These are phyloP conservation scores for Coemansia sp. DNA, from an alignment of 192 early-diverging fungal species.

Conservation along the genomic window DNA sequence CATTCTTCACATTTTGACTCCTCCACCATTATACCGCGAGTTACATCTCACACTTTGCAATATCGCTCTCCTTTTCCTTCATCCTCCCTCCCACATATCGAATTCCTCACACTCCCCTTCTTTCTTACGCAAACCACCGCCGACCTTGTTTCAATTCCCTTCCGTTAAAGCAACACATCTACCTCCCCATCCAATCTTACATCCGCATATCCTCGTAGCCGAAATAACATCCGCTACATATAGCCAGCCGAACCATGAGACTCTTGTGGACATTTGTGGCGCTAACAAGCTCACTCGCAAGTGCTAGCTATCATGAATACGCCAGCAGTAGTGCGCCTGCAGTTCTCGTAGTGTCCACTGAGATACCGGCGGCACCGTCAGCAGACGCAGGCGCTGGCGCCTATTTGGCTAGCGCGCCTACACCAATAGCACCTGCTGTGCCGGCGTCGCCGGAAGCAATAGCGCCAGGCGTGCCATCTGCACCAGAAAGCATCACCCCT, in stretches of 20 bases:
- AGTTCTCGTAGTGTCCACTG: neutral
- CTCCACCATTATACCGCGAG: neutral
- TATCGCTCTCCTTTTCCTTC: neutral
- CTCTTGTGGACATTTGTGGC: slow-evolving; percentile 49
- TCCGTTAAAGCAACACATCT: too few relatives aligned
- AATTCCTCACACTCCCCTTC: neutral
- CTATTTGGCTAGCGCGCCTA: slow-evolving; percentile 32
- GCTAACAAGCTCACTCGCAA: slow-evolving; percentile 25
- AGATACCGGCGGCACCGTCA: neutral
- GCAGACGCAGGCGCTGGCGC: slow-evolving; percentile 13
- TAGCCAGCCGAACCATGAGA: slow-evolving; percentile 18
- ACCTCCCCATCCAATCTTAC: neutral
- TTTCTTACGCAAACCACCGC: slow-evolving; percentile 1
- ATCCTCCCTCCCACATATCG: neutral
- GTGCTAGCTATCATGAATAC: slow-evolving; percentile 33
- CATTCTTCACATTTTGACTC: slow-evolving; percentile 1
- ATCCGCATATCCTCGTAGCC: too few relatives aligned
- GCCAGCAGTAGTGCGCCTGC: slow-evolving; percentile 23
- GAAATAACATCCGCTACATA: too few relatives aligned
- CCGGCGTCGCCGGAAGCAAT: too few relatives aligned
- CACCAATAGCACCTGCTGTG: too few relatives aligned
- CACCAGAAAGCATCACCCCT: neutral
- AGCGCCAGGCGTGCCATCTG: neutral
- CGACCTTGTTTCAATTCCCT: neutral
- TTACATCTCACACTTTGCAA: neutral